Base-by-base conservation (phyloP, 73 alveolate genomes). In the Breviolum minutum region DNA sequence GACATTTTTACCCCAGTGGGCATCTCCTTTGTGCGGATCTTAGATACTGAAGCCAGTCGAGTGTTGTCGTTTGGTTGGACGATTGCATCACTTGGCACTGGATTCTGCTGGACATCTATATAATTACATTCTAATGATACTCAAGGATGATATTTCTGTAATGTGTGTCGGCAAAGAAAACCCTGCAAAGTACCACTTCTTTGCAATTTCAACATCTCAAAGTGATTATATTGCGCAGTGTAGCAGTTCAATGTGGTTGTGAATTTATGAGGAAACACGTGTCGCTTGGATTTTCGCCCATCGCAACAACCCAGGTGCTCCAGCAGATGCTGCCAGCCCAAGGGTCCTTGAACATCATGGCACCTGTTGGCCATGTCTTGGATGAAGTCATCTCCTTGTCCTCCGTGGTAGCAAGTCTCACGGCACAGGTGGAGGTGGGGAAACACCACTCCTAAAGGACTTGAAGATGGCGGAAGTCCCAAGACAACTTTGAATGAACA, bases 1-100 rank as follows among this genome's bases (percentile, higher is more conserved):
- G 63, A 8, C 73, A 29, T 8, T 29, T 64, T 20, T n/a, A 87
- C 96, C 30, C 96, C 96, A n/a, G 96, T 90, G 63, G 64, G 76
- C 29, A 77, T 90, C 63, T 90, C 62, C 87, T 90, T 90, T 48
- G 96, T 30, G 54, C 12, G 63, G 61, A 27, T 63, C 88, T 80
- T 63, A 80, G 88, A 40, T 40, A 0, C 54, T 40, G 54, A 40
- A 40, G 54, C 54, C 54, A 40, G 54, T 40, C 54, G 3, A 0
- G 54, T 3, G 54, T 40, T 2, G 54, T 40, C 54, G 54, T 40
- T n/a, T n/a, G n/a, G n/a, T n/a, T n/a, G n/a, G n/a, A n/a, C n/a
- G 54, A 40, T 40, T 40, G 54, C 54, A 40, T 40, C 5, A 40
- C 3, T 40, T 40, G 54, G 54, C 3, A 40, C 54, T 40, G 54